Evolutionary conservation across 768 basidiomycete genomes (phyloP), one percentile per base, ranked within the genome.

Genomic region (Tephrocybe sp.): DNA sequence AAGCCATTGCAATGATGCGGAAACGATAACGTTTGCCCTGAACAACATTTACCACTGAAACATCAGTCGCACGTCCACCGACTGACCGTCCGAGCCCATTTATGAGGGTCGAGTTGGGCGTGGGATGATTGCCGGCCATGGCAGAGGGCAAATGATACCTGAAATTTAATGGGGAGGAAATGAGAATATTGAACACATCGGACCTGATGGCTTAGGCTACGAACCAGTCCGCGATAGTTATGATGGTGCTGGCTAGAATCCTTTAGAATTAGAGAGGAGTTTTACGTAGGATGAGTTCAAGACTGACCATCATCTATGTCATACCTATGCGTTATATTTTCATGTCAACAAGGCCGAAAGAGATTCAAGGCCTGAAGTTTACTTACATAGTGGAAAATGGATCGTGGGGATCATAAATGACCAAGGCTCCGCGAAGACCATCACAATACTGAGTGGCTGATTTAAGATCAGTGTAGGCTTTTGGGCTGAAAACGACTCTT

Each of bases 41-140:
- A 7, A 61, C 47, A 16, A 75, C 75, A 8, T 61, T 64, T 39
- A 72, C 59, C 22, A 74, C 66, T 0, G 69, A 60, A 12, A 72
- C 59, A 56, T 72, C 55, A 48, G n/a, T 31, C 60, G 55, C 7
- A 39, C n/a, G 17, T 17, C 48, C 48, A 8, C 7, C 13, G 4
- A 2, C 2, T 14, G 12, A 10, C 5, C 48, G 48, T 16, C 48
- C 48, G 22, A 49, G 39, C 2, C 48, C 48, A 32, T 49, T 49
- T 17, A 49, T 49, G 14, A 49, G 39, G 9, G 31, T 26, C 1
- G 48, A 13, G 16, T 41, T 20, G 16, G 39, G 26, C 9, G 39
- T 49, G 3, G 35, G 35, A 5, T 14, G 14, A 13, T 14, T 3
- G 3, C 35, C 35, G 17, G 10, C 4, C 13, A 17, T 5, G 13